A percentile compares a stretch with the other conserved stretches of the same genome.
Evolutionary conservation across 768 basidiomycete species (phyloP).

Genomic region (Tephrocybe sp.): DNA sequence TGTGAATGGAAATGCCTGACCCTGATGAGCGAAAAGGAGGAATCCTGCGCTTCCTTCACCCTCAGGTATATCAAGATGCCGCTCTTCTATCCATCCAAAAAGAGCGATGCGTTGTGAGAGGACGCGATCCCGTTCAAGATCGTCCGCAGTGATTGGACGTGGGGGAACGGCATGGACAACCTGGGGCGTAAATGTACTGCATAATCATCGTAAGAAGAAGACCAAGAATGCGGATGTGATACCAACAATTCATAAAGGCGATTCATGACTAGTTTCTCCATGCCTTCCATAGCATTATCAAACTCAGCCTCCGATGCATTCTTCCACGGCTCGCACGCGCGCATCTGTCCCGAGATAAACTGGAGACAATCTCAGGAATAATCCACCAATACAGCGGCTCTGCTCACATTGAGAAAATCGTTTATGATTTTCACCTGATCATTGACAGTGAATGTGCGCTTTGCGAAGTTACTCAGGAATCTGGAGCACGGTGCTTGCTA

Average conservation of each 20-base stretch:
- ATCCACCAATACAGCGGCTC: background rate
- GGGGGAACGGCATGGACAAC: conserved; percentile 64
- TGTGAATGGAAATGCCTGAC: conserved; percentile 33
- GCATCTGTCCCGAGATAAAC: conserved; percentile 93
- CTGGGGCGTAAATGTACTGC: conserved; percentile 91
- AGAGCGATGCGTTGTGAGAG: conserved; percentile 86
- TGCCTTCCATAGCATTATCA: conserved; percentile 96
- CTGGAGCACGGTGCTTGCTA: conserved; percentile 38
- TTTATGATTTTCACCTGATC: conserved; percentile 96
- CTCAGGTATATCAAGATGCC: conserved; percentile 88
- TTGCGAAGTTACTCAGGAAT: conserved; percentile 91
- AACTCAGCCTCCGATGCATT: conserved; percentile 80
- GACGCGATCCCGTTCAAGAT: conserved; percentile 94
- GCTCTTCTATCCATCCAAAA: conserved; percentile 88
- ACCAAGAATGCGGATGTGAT: background rate
- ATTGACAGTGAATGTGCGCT: conserved; percentile 85
- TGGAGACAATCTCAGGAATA: conserved; percentile 29
- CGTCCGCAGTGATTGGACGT: conserved; percentile 86
- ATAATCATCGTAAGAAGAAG: conserved; percentile 2
- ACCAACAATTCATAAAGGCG: conserved; percentile 92
- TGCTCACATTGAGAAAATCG: conserved; percentile 82
- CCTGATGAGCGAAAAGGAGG: conserved; percentile 87
- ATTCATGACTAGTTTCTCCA: conserved; percentile 99
- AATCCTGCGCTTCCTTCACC: conserved; percentile 78
- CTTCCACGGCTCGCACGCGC: conserved; percentile 80